Percentiles rank a stretch among this genome's conserved stretches.
Evolutionary conservation across 2,329 filamentous ascomycete genomes (phyloP).

Genomic region (Cercospora sp.): DNA sequence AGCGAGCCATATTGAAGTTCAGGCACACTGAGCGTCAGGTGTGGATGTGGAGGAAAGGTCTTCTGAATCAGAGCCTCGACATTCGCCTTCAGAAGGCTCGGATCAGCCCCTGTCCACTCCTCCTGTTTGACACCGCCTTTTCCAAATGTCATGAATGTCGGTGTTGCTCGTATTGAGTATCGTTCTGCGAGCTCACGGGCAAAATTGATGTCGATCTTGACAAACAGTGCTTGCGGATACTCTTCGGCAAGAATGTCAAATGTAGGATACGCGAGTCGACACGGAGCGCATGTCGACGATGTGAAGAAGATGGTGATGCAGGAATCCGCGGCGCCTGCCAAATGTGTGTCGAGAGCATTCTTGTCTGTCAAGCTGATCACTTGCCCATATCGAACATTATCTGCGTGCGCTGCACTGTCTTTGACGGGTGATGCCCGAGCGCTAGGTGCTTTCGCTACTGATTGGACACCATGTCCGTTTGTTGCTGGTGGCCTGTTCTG

Average conservation of each 20-base stretch:
- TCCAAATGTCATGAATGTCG: slow-evolving; percentile 84
- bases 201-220: slow-evolving; percentile 78
- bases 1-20: slow-evolving; percentile 64
- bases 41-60: slow-evolving; percentile 73
- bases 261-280: slow-evolving; percentile 76
- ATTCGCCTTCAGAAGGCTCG: slow-evolving; percentile 66
- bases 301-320: slow-evolving; percentile 91
- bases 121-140: slow-evolving; percentile 69
- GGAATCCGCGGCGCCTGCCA: slow-evolving; percentile 61
- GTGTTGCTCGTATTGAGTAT: slow-evolving; percentile 73
- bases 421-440: not conserved
- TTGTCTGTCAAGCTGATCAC: slow-evolving; percentile 64
- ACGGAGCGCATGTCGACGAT: slow-evolving; percentile 80
- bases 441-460: not conserved
- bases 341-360: slow-evolving; percentile 59
- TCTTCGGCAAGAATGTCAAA: slow-evolving; percentile 80
- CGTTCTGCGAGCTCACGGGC: slow-evolving; percentile 60
- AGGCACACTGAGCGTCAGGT: slow-evolving; percentile 69
- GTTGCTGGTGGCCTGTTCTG: slow-evolving; percentile 29
- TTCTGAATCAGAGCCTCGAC: slow-evolving; percentile 72
- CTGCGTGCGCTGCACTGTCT: not conserved
- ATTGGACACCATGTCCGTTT: slow-evolving; percentile 7
- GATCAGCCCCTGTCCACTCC: slow-evolving; percentile 77
- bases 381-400: slow-evolving; percentile 39
- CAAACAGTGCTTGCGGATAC: slow-evolving; percentile 65